These are phyloP conservation scores for Agapanthus africanus DNA, from an alignment of 106 monocot species.

Conservation along the genomic window DNA sequence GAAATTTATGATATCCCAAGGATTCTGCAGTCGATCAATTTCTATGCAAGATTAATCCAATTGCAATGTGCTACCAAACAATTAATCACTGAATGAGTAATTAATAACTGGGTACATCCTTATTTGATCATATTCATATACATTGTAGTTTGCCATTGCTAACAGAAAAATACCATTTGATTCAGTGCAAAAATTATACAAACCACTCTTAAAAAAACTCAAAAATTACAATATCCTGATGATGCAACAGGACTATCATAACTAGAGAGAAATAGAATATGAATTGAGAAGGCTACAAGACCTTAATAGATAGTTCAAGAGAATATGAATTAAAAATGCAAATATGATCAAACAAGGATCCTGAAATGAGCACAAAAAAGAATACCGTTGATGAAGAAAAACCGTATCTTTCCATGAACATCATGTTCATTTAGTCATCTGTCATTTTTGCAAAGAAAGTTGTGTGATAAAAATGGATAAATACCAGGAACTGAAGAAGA, in stretches of 20 bases:
- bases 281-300: background rate
- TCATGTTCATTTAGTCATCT: constrained; percentile 85
- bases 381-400: constrained; percentile 86
- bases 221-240: background rate
- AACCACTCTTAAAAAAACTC: background rate
- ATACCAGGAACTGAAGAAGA: background rate
- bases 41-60: too few relatives aligned
- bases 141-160: background rate
- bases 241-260: background rate
- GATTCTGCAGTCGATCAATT: constrained; percentile 91
- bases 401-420: constrained; percentile 93
- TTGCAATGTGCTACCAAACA: background rate
- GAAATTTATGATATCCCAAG: constrained; percentile 87
- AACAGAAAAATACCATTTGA: too few relatives aligned
- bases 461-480: background rate
- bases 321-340: background rate
- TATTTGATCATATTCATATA: background rate
- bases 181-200: background rate
- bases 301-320: background rate
- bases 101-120: background rate
- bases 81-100: background rate
- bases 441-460: too few relatives aligned
- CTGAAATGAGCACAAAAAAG: background rate
- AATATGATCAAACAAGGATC: constrained; percentile 1
- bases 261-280: background rate